These are phyloP conservation scores for Venturia aucupariae DNA, from an alignment of 2,329 filamentous ascomycete species.

Conservation along the genomic window DNA sequence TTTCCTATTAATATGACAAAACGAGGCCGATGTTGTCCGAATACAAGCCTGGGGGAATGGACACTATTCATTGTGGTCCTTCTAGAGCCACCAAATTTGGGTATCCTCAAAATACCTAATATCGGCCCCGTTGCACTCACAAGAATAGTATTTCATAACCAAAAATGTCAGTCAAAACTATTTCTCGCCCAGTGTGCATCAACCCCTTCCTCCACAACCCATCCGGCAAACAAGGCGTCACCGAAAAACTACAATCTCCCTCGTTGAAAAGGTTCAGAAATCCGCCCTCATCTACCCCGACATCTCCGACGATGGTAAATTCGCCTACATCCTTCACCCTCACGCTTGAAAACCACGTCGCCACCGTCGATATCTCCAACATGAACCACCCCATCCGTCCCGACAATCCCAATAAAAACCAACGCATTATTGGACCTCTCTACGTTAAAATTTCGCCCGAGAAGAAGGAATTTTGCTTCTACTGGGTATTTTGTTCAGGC, in stretches of 20 bases:
- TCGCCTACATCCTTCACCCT: slow-evolving; percentile 52
- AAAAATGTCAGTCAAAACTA: too few species aligned
- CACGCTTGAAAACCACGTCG: slow-evolving; percentile 53
- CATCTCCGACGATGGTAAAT: slow-evolving; percentile 48
- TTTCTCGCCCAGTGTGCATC: slow-evolving; percentile 46
- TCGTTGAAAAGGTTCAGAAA: slow-evolving; percentile 47
- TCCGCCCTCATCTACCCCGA: slow-evolving; percentile 53
- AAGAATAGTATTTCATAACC: too few species aligned
- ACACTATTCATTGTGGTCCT: too few species aligned
- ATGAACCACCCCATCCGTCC: slow-evolving; percentile 52
- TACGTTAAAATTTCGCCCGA: slow-evolving; percentile 57
- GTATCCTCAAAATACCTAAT: too few species aligned
- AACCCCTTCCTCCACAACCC: slow-evolving; percentile 50
- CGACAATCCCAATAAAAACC: slow-evolving; percentile 49
- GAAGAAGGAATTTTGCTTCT: slow-evolving; percentile 53
- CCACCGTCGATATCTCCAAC: slow-evolving; percentile 52
- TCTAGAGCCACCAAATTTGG: too few species aligned
- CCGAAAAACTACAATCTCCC: slow-evolving; percentile 50
- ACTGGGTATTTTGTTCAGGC: slow-evolving; percentile 59
- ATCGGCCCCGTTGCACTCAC: too few species aligned
- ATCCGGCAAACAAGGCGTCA: slow-evolving; percentile 48
- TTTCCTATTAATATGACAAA: background rate
- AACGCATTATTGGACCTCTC: slow-evolving; percentile 53
- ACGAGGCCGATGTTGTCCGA: too few species aligned
- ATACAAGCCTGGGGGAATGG: too few species aligned